Evolutionary conservation across 1,284 basidiomycete genomes (phyloP).

Genomic region (Sporisorium reilianum): DNA sequence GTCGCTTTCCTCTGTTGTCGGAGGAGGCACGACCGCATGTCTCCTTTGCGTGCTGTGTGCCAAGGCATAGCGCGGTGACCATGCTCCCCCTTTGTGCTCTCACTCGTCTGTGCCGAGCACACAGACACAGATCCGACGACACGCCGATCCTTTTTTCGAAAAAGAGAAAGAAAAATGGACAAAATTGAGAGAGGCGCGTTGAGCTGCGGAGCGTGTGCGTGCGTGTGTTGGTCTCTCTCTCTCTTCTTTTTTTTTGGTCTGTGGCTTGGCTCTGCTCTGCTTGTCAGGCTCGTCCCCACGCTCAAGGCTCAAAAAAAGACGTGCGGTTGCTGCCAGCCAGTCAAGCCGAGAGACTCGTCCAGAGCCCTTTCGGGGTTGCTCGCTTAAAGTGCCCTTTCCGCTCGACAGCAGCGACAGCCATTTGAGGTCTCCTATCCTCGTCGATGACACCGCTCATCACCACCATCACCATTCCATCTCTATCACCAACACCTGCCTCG

Average conservation of each 20-base stretch:
- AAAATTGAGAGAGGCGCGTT: no score
- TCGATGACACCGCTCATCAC: background rate
- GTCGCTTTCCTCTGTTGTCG: background rate
- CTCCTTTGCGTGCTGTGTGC: constrained; percentile 4
- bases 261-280: background rate
- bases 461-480: background rate
- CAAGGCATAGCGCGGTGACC: background rate
- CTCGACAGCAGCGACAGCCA: background rate
- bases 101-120: no score
- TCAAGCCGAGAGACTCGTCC: constrained; percentile 1
- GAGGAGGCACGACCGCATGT: background rate
- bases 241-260: no score
- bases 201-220: background rate
- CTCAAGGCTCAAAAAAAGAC: no score
- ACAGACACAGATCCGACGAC: background rate
- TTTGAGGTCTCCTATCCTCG: constrained; percentile 1
- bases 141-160: background rate
- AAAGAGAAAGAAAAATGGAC: background rate
- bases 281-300: background rate
- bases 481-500: background rate
- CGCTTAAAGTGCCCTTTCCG: constrained; percentile 14
- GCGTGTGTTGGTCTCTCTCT: constrained; percentile 6
- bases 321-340: constrained; percentile 8
- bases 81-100: background rate
- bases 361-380: constrained; percentile 21